Percentiles rank a stretch among this genome's conserved stretches.
phyloP scores from a whole-genome alignment of 305 asterid species.

The Caryopteris hybrid region DNA sequence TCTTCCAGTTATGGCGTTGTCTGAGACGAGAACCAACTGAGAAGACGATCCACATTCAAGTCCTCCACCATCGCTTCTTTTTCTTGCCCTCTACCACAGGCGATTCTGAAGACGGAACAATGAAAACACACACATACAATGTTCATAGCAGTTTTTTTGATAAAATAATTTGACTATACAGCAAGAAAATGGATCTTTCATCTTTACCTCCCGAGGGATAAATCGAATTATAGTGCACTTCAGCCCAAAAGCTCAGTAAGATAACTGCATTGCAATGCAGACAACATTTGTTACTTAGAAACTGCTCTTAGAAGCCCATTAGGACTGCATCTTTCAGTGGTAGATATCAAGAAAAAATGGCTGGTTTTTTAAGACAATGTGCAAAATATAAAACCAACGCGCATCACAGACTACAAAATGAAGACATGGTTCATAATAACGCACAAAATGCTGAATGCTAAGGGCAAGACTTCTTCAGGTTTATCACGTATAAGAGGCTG shows the following conservation, averaged over 20 bases:
- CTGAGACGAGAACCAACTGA: not conserved
- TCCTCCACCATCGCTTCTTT: constrained; percentile 28
- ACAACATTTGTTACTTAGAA: not conserved
- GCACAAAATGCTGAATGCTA: not conserved
- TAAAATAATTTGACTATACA: not conserved
- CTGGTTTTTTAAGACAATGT: too few relatives aligned
- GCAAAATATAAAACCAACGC: too few relatives aligned
- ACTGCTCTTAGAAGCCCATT: not conserved
- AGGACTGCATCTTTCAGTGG: not conserved
- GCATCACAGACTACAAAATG: too few relatives aligned
- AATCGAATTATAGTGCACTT: constrained; percentile 63
- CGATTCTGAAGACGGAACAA: constrained; percentile 8
- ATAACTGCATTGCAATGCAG: constrained; percentile 32
- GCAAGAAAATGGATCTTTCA: not conserved
- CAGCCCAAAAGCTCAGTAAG: constrained; percentile 61
- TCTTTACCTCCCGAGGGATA: constrained; percentile 49
- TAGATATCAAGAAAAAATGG: not conserved
- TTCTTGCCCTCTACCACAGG: constrained; percentile 19
- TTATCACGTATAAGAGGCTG: not conserved
- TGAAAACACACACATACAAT: not conserved
- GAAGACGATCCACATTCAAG: not conserved
- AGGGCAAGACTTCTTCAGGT: not conserved
- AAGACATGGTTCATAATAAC: not conserved
- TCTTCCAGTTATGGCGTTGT: not conserved
- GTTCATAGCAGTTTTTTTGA: not conserved